Evolutionary conservation across 495 filamentous ascomycete species (phyloP).

Genomic region (Astrocystis sublimbata): DNA sequence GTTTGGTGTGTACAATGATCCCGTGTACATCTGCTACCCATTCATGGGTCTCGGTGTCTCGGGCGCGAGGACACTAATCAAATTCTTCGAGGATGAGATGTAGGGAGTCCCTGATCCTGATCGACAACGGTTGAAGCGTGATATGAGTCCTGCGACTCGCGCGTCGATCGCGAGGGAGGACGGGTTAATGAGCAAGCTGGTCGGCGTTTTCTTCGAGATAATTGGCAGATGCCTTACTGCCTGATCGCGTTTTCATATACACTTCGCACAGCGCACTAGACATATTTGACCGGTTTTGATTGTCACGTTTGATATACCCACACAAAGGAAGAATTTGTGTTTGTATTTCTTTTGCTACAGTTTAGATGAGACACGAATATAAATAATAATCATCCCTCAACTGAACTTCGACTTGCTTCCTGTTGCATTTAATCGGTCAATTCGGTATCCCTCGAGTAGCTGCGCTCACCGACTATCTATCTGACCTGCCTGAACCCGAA

Average conservation of each 20-base stretch:
- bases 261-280: constrained; percentile 1
- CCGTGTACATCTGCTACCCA: constrained; percentile 80
- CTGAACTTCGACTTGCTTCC: too few relatives aligned
- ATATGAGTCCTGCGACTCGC: neutral
- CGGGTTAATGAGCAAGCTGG: neutral
- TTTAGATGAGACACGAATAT: constrained; percentile 12
- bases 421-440: too few relatives aligned
- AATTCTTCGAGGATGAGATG: constrained; percentile 78
- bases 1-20: constrained; percentile 74
- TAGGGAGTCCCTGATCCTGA: constrained; percentile 20
- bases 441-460: too few relatives aligned
- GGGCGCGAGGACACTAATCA: constrained; percentile 73
- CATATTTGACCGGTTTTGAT: neutral
- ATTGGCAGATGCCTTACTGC: neutral
- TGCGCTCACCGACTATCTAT: too few relatives aligned
- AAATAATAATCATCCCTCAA: neutral
- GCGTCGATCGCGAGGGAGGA: neutral
- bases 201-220: neutral
- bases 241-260: constrained; percentile 4
- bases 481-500: too few relatives aligned
- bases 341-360: neutral
- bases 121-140: neutral
- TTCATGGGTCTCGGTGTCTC: constrained; percentile 74
- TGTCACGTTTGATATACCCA: constrained; percentile 10
- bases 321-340: neutral